phyloP scores from a whole-genome alignment of 495 filamentous ascomycete genomes.

The Penicillium steckii region DNA sequence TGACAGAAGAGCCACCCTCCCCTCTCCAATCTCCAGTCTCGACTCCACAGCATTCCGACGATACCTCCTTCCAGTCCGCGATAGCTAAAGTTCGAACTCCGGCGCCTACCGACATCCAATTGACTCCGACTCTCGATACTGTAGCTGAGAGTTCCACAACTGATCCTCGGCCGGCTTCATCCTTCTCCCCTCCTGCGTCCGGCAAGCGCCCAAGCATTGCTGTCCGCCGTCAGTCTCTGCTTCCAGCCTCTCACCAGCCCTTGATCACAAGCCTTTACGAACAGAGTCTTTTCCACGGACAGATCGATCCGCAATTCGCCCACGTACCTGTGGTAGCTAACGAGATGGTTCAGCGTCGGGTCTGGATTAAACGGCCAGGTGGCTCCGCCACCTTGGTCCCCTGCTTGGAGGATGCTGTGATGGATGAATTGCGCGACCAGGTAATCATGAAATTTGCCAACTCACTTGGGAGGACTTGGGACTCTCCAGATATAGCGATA shows the following conservation, averaged over 20 bases:
- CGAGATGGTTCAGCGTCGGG: slow-evolving; percentile 65
- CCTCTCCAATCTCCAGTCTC: slow-evolving; percentile 21
- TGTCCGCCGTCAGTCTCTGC: slow-evolving; percentile 50
- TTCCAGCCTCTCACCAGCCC: slow-evolving; percentile 43
- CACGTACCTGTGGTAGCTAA: slow-evolving; percentile 16
- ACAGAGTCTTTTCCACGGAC: slow-evolving; percentile 24
- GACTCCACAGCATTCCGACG: slow-evolving; percentile 28
- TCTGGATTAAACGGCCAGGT: slow-evolving; percentile 88
- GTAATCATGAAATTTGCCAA: slow-evolving; percentile 92
- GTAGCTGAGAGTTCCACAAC: slow-evolving; percentile 27
- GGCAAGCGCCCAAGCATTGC: slow-evolving; percentile 45
- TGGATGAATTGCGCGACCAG: slow-evolving; percentile 92
- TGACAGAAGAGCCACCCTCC: slow-evolving; percentile 21
- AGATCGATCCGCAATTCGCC: slow-evolving; percentile 20
- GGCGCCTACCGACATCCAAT: slow-evolving; percentile 22
- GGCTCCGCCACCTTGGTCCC: slow-evolving; percentile 85
- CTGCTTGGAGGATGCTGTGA: slow-evolving; percentile 82
- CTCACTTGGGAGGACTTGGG: slow-evolving; percentile 81
- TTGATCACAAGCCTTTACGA: slow-evolving; percentile 45
- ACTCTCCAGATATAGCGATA: slow-evolving; percentile 82
- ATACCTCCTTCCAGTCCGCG: slow-evolving; percentile 17
- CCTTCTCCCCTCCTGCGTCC: slow-evolving; percentile 14
- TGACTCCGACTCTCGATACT: slow-evolving; percentile 33
- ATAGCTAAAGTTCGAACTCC: slow-evolving; percentile 13
- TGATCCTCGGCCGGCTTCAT: slow-evolving; percentile 16